phyloP scores from a whole-genome alignment of 495 filamentous ascomycete genomes.

The Lophiotrema nucula region DNA sequence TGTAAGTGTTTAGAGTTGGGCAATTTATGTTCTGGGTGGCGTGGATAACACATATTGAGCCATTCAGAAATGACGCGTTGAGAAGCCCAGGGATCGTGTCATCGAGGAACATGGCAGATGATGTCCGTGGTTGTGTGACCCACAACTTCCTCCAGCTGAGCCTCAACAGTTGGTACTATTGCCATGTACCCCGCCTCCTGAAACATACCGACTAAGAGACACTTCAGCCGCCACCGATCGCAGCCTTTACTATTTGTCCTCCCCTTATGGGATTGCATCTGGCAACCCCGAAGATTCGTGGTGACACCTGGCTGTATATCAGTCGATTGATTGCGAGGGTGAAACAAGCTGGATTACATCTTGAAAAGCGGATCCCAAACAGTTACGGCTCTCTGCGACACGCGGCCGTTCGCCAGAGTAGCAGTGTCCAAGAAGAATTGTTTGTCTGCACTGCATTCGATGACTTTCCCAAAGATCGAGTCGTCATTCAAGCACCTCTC shows the following conservation, averaged over 20 bases:
- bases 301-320: slow-evolving; percentile 25
- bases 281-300: slow-evolving; percentile 42
- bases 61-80: too few relatives aligned
- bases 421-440: slow-evolving; percentile 36
- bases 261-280: slow-evolving; percentile 37
- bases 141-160: background rate
- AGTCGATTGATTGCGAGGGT: background rate
- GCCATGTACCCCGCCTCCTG: background rate
- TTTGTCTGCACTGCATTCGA: slow-evolving; percentile 42
- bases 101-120: too few relatives aligned
- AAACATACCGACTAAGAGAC: background rate
- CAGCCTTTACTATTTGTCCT: too few relatives aligned
- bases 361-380: slow-evolving; percentile 48
- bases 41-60: too few relatives aligned
- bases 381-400: slow-evolving; percentile 37
- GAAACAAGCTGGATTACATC: slow-evolving; percentile 21
- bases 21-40: too few relatives aligned
- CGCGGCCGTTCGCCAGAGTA: slow-evolving; percentile 37
- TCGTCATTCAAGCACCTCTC: slow-evolving; percentile 39
- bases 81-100: too few relatives aligned
- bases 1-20: too few relatives aligned
- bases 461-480: slow-evolving; percentile 34
- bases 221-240: too few relatives aligned
- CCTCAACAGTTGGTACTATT: too few relatives aligned
- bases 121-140: too few relatives aligned